Conservation (phyloP, 2,329 filamentous ascomycete genomes). For the Penicillium fuscoglaucum region DNA sequence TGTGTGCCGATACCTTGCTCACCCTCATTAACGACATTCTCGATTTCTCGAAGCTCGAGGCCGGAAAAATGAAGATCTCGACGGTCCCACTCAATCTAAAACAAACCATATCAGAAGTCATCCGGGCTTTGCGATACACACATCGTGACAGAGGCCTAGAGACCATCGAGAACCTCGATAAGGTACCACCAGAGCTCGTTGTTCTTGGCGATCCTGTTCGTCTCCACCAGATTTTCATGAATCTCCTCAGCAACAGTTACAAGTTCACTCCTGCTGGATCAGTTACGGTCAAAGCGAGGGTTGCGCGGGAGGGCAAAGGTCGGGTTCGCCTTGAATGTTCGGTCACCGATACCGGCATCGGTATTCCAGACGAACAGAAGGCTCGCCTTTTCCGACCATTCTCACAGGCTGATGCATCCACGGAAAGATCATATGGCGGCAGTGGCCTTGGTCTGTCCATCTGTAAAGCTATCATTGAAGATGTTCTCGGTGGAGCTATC, state of each 20-base stretch:
- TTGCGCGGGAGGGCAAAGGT: conserved; percentile 69
- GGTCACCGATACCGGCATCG: conserved; percentile 87
- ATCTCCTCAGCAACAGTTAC: conserved; percentile 87
- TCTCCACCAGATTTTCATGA: conserved; percentile 74
- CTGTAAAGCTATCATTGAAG: conserved; percentile 90
- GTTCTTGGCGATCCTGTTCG: conserved; percentile 85
- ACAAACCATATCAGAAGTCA: conserved; percentile 65
- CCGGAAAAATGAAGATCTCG: conserved; percentile 84
- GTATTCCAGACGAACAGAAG: conserved; percentile 74
- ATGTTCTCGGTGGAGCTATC: conserved; percentile 85
- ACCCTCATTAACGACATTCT: conserved; percentile 91
- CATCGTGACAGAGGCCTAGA: conserved; percentile 61
- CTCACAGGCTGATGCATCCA: conserved; percentile 87
- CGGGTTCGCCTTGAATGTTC: conserved; percentile 77
- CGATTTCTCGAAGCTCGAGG: conserved; percentile 84
- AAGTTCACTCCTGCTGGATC: conserved; percentile 89
- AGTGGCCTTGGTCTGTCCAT: conserved; percentile 90
- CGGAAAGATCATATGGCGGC: conserved; percentile 85
- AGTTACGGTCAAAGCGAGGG: conserved; percentile 76
- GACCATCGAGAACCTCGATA: conserved; percentile 65
- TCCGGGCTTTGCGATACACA: conserved; percentile 63
- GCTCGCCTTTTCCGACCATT: conserved; percentile 89
- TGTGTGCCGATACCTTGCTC: conserved; percentile 71
- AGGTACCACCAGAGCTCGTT: conserved; percentile 57
- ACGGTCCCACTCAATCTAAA: conserved; percentile 78